These are phyloP conservation scores for Ophiocordyceps australis DNA, from an alignment of 2,329 filamentous ascomycete genomes.

Conservation along the genomic window DNA sequence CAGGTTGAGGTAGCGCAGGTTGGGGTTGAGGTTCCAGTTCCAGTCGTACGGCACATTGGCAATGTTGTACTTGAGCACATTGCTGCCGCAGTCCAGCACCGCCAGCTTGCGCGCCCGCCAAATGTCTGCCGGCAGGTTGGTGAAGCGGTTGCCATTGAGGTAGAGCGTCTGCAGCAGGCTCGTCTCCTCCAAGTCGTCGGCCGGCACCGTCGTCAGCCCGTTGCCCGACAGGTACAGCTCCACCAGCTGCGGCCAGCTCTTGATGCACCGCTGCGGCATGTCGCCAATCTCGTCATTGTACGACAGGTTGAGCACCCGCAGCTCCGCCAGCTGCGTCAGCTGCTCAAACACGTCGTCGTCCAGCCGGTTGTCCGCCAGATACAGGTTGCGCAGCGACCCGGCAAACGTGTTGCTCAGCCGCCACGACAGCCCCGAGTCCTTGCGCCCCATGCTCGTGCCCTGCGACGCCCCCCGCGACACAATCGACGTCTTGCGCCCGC, in stretches of 20 bases:
- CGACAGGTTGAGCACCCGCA: constrained; percentile 79
- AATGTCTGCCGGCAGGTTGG: constrained; percentile 85
- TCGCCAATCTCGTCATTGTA: constrained; percentile 84
- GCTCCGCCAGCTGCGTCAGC: constrained; percentile 61
- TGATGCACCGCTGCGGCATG: constrained; percentile 74
- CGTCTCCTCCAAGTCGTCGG: constrained; percentile 84
- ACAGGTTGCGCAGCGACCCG: constrained; percentile 65
- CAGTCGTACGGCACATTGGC: constrained; percentile 98
- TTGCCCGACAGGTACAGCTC: constrained; percentile 94
- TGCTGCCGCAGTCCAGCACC: constrained; percentile 87
- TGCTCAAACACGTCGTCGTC: constrained; percentile 94
- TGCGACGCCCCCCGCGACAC: constrained; percentile 44
- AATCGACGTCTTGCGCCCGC: constrained; percentile 70
- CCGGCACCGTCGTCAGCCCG: constrained; percentile 75
- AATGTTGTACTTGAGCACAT: constrained; percentile 93
- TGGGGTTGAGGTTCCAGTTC: constrained; percentile 99
- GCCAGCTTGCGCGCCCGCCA: constrained; percentile 85
- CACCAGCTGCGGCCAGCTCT: constrained; percentile 74
- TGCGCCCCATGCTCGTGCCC: constrained; percentile 35
- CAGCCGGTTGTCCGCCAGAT: constrained; percentile 82
- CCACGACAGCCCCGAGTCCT: constrained; percentile 76
- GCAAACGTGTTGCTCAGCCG: constrained; percentile 76
- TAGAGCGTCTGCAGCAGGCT: constrained; percentile 78
- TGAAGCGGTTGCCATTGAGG: constrained; percentile 96
- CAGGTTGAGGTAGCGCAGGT: constrained; percentile 85